Conservation (phyloP, 2,329 filamentous ascomycete species). For the Furcasterigmium furcatum region DNA sequence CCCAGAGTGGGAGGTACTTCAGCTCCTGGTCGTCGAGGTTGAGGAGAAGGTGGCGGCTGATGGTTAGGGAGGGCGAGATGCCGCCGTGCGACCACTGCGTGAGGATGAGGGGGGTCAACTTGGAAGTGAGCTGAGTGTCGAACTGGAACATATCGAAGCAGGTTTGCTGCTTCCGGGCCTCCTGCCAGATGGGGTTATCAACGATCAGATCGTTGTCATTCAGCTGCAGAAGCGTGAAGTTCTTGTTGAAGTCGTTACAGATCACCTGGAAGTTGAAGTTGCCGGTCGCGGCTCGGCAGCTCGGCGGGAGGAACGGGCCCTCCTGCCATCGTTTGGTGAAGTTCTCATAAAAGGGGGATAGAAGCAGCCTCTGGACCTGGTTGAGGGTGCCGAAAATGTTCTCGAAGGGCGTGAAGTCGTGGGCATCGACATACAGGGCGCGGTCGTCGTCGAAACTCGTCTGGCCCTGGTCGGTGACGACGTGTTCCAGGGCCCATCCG, state of each 20-base stretch:
- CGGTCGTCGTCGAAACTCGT: slow-evolving; percentile 27
- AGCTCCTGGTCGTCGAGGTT: slow-evolving; percentile 54
- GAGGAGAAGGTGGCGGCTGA: slow-evolving; percentile 45
- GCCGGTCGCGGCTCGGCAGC: too few relatives aligned
- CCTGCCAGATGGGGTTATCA: neutral
- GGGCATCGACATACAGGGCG: slow-evolving; percentile 28
- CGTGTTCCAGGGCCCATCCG: slow-evolving; percentile 1
- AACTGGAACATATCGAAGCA: slow-evolving; percentile 4
- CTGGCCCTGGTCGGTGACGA: neutral
- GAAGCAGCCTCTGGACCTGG: slow-evolving; percentile 27
- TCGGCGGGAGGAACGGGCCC: neutral
- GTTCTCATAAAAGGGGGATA: slow-evolving; percentile 31
- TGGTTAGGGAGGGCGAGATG: neutral
- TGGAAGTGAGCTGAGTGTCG: slow-evolving; percentile 16
- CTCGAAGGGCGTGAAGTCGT: slow-evolving; percentile 18
- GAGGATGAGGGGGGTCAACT: slow-evolving; percentile 13
- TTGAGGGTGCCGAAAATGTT: slow-evolving; percentile 21
- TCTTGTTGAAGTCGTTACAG: too few relatives aligned
- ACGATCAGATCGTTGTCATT: too few relatives aligned
- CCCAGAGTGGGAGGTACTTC: slow-evolving; percentile 64
- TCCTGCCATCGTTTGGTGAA: slow-evolving; percentile 9
- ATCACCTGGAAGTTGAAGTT: too few relatives aligned
- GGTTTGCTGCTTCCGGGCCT: neutral
- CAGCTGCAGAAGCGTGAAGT: too few relatives aligned
- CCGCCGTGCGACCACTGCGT: neutral